Evolutionary conservation across 176 grass and related monocot genomes (phyloP).

Genomic region (Oryza meridionalis): DNA sequence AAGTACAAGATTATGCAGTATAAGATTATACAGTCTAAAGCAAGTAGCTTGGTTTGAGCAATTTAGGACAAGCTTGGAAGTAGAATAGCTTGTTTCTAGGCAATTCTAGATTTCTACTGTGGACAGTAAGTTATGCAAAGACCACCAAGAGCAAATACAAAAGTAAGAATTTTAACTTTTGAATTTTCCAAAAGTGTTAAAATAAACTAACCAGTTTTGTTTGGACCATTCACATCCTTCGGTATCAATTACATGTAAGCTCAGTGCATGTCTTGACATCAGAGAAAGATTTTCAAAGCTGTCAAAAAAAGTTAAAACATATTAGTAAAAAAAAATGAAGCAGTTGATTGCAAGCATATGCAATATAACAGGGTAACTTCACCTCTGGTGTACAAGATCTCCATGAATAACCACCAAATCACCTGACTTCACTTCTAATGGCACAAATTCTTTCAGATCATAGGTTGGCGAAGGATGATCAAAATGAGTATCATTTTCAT

Average conservation of each 20-base stretch:
- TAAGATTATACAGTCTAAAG: conserved; percentile 4
- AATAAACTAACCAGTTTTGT: conserved; percentile 83
- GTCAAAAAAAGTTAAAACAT: conserved; percentile 32
- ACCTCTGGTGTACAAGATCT: conserved; percentile 97
- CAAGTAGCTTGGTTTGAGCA: conserved; percentile 5
- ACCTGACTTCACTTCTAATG: conserved; percentile 89
- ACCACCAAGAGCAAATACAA: background rate
- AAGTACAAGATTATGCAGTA: background rate
- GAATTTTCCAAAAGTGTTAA: background rate
- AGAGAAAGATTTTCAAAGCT: conserved; percentile 87
- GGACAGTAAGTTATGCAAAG: background rate
- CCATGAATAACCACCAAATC: conserved; percentile 89
- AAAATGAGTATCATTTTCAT: conserved; percentile 87
- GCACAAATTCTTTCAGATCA: conserved; percentile 77
- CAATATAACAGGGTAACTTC: conserved; percentile 12
- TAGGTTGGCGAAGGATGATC: conserved; percentile 62
- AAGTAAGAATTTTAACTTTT: conserved; percentile 2
- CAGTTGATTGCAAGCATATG: background rate
- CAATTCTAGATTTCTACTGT: background rate
- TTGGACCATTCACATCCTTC: conserved; percentile 82
- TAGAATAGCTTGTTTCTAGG: conserved; percentile 6
- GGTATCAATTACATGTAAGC: conserved; percentile 85
- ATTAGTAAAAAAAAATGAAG: conserved; percentile 33
- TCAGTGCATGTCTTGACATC: conserved; percentile 86
- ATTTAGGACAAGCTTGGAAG: background rate